phyloP scores from a whole-genome alignment of 2,329 filamentous ascomycete genomes.

The Thelonectria olida region DNA sequence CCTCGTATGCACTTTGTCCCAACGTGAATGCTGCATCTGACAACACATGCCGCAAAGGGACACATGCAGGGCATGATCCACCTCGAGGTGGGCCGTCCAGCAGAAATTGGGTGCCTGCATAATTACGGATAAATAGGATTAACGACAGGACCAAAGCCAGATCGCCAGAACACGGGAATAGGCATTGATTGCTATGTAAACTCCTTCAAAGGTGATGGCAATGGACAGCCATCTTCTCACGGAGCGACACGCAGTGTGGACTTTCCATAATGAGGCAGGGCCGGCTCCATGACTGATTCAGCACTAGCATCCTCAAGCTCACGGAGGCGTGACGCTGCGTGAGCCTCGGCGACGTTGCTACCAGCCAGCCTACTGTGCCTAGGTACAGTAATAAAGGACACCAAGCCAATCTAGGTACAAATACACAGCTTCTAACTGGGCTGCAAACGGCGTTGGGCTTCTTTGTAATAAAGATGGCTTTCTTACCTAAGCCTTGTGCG shows the following conservation, averaged over 20 bases:
- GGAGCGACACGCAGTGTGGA: no score
- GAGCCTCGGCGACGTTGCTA: neutral
- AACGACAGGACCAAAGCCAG: neutral
- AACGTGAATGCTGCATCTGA: neutral
- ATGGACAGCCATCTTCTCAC: no score
- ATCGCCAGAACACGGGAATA: neutral
- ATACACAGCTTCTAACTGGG: no score
- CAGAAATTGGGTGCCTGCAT: neutral
- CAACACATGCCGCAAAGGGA: constrained; percentile 2
- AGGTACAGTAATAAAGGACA: no score
- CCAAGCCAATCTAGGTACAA: neutral
- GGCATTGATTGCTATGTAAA: no score
- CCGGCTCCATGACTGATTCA: neutral
- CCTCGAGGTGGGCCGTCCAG: neutral
- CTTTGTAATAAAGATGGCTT: neutral
- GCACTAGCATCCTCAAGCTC: neutral
- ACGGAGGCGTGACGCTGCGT: neutral
- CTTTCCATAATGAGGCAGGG: neutral
- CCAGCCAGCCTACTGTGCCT: no score
- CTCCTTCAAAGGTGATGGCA: no score
- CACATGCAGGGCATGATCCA: constrained; percentile 4
- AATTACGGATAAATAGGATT: no score
- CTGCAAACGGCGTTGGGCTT: neutral
- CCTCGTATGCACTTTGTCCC: neutral
- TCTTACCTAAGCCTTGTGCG: neutral